phyloP scores from a whole-genome alignment of 2,329 filamentous ascomycete species.

The Diaporthe sp. region DNA sequence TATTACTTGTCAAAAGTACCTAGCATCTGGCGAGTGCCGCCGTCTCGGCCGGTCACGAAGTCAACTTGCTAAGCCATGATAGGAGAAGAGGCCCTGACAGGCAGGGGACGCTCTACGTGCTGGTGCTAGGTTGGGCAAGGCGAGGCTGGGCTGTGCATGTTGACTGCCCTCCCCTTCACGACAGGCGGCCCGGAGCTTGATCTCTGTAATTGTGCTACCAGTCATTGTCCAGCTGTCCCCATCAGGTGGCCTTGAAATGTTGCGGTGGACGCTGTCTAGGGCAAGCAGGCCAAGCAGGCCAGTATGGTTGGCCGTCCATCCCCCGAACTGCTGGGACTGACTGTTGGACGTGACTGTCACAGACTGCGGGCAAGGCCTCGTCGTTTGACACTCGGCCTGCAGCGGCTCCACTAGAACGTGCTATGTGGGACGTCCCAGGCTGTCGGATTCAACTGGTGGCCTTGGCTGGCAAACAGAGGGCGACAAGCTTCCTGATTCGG shows the following conservation, averaged over 20 bases:
- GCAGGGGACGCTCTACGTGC: conserved; percentile 9
- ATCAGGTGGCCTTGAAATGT: neutral
- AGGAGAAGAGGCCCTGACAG: neutral
- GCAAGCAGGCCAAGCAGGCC: neutral
- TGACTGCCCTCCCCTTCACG: neutral
- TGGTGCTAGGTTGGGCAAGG: conserved; percentile 29
- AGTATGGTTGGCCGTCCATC: neutral
- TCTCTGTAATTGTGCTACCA: conserved; percentile 35
- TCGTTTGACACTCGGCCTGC: conserved; percentile 31
- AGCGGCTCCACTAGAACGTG: conserved; percentile 26
- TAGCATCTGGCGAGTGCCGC: conserved; percentile 14
- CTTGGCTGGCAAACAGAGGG: conserved; percentile 18
- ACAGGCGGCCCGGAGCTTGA: conserved; percentile 25
- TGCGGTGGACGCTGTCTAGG: neutral
- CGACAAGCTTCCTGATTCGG: neutral
- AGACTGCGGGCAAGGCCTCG: neutral
- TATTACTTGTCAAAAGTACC: conserved; percentile 20
- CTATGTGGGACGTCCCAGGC: conserved; percentile 37
- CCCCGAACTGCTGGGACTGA: neutral
- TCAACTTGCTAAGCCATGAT: neutral
- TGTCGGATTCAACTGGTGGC: conserved; percentile 36
- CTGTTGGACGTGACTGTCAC: conserved; percentile 19
- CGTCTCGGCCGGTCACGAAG: neutral
- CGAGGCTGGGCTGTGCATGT: neutral
- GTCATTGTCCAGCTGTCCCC: neutral